Base-by-base conservation (phyloP, 2,329 filamentous ascomycete species). In the Seiridium cupressi region DNA sequence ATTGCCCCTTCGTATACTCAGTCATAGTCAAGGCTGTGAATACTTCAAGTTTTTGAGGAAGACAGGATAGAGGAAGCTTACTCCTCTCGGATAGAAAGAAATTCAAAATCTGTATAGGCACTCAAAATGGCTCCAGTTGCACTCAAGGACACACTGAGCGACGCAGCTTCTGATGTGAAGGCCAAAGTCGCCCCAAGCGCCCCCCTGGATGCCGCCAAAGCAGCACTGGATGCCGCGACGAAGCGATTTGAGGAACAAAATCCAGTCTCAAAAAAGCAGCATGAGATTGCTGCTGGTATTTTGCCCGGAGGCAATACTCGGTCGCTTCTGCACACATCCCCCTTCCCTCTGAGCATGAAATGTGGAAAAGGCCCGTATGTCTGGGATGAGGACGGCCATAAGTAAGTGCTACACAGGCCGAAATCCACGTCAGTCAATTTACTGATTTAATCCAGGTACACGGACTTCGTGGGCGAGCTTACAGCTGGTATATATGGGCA, bases 401-500 rank as follows among this genome's bases (percentile, higher is more conserved):
- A 66, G 69, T 74, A 66, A 55, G 36, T n/a, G 10, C 10, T 53
- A 42, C 7, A 10, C n/a, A 48, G 46, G 8, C 8, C 7, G 46
- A 18, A 10, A 18, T 48, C n/a, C 8, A 7, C 31, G 13, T 31
- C 11, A 49, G 34, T 53, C 34, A 11, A 53, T 3, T 2, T 55
- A n/a, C 10, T 18, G 42, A 44, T 42, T 7, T 5, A 36, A 46
- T 36, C 3, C 10, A 34, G 11, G 42, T 47, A 47, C 5, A 18
- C 47, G 13, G 87, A 91, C 65, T 76, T 90, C 6, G 75, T 87
- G 1, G 82, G 83, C 40, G 88, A 90, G 70, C 85, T 85, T 66
- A 85, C 84, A 0, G 88, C 88, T 1, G 86, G 84, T 2, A 76
- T 91, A 10, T 89, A 84, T 67, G 88, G 88, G 0, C 88, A 91